phyloP scores from a whole-genome alignment of 306 rosid genomes.

The Cucurbita maxima region DNA sequence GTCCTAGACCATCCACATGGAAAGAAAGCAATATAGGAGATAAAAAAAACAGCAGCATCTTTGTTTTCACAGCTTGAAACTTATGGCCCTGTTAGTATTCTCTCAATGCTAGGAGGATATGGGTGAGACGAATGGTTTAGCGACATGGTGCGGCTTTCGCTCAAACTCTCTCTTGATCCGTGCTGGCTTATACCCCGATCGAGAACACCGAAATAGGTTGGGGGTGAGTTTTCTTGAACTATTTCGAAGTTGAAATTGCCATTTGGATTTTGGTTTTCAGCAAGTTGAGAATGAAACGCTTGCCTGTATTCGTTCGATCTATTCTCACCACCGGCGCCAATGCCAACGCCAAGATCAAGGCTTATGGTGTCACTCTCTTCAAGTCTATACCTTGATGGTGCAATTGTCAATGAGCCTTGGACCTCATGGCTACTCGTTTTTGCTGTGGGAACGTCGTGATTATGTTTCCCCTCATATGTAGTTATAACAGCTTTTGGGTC shows the following conservation, averaged over 20 bases:
- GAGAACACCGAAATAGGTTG: constrained; percentile 46
- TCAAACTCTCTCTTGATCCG: constrained; percentile 61
- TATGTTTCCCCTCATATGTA: constrained; percentile 89
- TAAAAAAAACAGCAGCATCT: constrained; percentile 9
- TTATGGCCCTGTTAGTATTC: constrained; percentile 76
- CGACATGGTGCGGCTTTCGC: constrained; percentile 20
- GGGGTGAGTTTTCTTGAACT: constrained; percentile 33
- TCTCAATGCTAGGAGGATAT: constrained; percentile 65
- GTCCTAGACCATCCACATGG: constrained; percentile 15
- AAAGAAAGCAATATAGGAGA: not conserved
- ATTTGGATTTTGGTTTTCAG: constrained; percentile 27
- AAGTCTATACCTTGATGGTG: constrained; percentile 37
- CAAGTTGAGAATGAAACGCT: constrained; percentile 26
- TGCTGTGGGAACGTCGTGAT: constrained; percentile 90
- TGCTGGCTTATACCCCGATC: constrained; percentile 33
- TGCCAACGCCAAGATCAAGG: constrained; percentile 94
- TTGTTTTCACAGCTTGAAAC: constrained; percentile 9
- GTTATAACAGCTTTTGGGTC: constrained; percentile 97
- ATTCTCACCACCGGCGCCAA: constrained; percentile 39
- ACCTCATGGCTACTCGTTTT: constrained; percentile 70
- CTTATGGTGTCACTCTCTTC: constrained; percentile 69
- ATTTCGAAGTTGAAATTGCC: constrained; percentile 42
- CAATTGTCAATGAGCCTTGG: constrained; percentile 26
- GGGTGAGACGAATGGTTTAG: constrained; percentile 55
- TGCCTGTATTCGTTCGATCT: constrained; percentile 39